Evolutionary conservation across 176 grass and related monocot species (phyloP), one percentile per base, ranked within the genome.

Genomic region (Elymus sibiricus): DNA sequence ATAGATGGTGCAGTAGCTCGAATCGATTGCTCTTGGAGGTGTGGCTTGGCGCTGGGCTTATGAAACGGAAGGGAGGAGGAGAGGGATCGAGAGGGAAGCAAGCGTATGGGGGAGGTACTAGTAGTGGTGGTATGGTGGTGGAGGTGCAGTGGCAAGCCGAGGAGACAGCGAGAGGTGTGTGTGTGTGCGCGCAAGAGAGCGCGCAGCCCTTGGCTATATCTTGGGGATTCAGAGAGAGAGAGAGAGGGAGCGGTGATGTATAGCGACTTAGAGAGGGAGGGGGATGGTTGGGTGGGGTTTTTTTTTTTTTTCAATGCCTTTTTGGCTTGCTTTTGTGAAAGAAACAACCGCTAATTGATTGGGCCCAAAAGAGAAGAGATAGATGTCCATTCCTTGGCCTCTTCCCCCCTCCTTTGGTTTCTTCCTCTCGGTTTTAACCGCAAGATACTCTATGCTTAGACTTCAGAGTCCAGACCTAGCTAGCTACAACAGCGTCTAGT

Each of bases 281-380:
- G 68, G 32, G 79, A 61, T 83, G 29, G 86, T 77, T 88, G 84
- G 81, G 76, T 82, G 47, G 16, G 68, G 68, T 58, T 64, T 84
- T 89, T 87, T 62, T 83, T 88, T 89, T 22, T 55, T 17, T 2
- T 34, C 15, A 32, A 44, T 83, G 80, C 13, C 74, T 51, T 75
- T 74, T 87, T 39, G 74, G 67, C 51, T 66, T 66, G 76, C 89
- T 87, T 87, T 90, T 79, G 32, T 59, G 73, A 87, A 31, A 87
- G 84, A 80, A 87, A 82, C 71, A 65, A 61, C 7, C 14, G 7
- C 17, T 40, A 80, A 74, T 84, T 91, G 81, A 80, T 87, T 90
- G 74, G 85, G 76, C 84, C 80, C 80, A 90, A 80, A 49, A 34
- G 84, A 19, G 6, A 19, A 19, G 49, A 53, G 49, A 56, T 56